Base-by-base conservation (phyloP, 768 basidiomycete genomes). In the Russula vinacea region DNA sequence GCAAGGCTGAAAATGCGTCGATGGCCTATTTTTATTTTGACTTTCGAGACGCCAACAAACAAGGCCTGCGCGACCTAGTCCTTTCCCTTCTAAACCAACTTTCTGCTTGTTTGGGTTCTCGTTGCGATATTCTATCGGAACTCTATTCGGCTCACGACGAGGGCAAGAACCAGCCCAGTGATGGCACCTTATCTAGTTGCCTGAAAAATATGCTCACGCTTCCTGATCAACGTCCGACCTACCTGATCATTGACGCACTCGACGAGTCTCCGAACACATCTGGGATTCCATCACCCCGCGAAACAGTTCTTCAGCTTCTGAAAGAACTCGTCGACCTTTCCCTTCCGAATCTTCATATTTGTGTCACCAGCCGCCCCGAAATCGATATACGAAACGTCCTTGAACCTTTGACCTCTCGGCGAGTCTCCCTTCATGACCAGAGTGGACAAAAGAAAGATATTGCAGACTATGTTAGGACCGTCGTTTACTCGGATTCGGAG, bases 381-480 rank as follows among this genome's bases (percentile, higher is more conserved):
- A 32, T 49, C 17, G 55, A 62, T 7, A 50, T 62, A 13, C 55
- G 47, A 39, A 14, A 29, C 32, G 39, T 22, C 32, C 47, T 62
- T 4, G 62, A 42, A 24, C 47, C 54, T 10, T 16, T 62, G 8
- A 19, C 55, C 0, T 24, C n/a, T 51, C 26, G 4, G 22, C 17
- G 14, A 13, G 11, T 62, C 9, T 62, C 47, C 2, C 37, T 62
- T 8, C 37, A 62, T 1, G 45, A 62, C 14, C 26, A 62, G 51
- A n/a, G 24, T n/a, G 47, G 55, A 35, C 62, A 62, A 11, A 62
- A 22, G 14, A 9, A 24, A 50, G 62, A 56, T 24, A 50, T 62
- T 3, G 45, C 0, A 0, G 35, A 49, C 11, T 62, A 56, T 29
- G 16, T 51, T 14, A 14, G 33, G 11, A 39, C 40, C 5, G 16